Evolutionary conservation across 805 yeast species (phyloP), one percentile per base, ranked within the genome.

Genomic region (Schwanniomyces polymorphus): DNA sequence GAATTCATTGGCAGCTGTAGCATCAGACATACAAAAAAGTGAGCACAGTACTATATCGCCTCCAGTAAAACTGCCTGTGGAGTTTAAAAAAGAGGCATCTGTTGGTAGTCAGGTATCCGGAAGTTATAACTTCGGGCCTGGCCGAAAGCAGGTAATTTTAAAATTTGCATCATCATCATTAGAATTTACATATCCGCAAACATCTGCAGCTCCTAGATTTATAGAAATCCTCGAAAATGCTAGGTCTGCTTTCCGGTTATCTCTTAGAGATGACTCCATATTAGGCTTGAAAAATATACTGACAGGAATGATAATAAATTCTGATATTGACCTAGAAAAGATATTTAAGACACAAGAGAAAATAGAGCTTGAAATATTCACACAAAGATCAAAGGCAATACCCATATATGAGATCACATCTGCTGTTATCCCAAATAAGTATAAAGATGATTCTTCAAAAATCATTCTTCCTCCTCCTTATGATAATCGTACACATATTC

Each of bases 141-240:
- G 37, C 10, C 58, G 58, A 26, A 71, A 69, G 45, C 49, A 55
- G 18, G 78, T 74, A 2, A 47, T 68, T 5, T 65, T 87, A 21
- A 74, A 72, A 47, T 87, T 80, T 58, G 75, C 80, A 11, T 70
- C 78, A 7, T 76, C 79, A 29, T 72, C 70, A 25, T 76, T 91
- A 44, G 79, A 83, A 39, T 86, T 91, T 58, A 77, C 81, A 3
- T 91, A 78, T 63, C 81, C 87, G 11, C 75, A 82, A 4, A 64
- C 74, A 41, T 80, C 82, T 52, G 80, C 86, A 39, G 86, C 95
- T 6, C 98, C 98, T 2, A 85, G 94, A 0, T 68, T 84, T 34
- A 58, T 76, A 26, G 98, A 91, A 64, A 67, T 91, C n/a, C 56
- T 90, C 10, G 88, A 86, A 47, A 91, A 90, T 60, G 90, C 89